A percentile compares a stretch with the other conserved stretches of the same genome.
These are phyloP conservation scores for Podospora tetraspora DNA, from an alignment of 495 filamentous ascomycete species.

Conservation along the genomic window DNA sequence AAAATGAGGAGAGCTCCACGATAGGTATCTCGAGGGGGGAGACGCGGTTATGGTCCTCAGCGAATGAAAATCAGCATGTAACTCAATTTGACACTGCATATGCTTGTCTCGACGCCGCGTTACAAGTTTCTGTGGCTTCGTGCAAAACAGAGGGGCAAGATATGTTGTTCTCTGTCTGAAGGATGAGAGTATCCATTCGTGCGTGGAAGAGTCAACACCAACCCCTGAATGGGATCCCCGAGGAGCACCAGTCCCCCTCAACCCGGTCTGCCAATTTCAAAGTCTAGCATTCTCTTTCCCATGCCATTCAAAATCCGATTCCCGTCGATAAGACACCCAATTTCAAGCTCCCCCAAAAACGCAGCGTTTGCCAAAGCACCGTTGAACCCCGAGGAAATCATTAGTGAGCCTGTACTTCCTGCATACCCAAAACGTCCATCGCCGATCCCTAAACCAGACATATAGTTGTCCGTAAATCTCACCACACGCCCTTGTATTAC, in stretches of 20 bases:
- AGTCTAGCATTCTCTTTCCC: no score
- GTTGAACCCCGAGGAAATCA: no score
- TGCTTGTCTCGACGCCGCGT: background rate
- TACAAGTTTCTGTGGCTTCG: background rate
- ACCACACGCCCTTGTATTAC: background rate
- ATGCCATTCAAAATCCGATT: no score
- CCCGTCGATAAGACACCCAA: no score
- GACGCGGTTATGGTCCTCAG: background rate
- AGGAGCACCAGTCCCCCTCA: background rate
- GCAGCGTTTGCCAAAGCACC: no score
- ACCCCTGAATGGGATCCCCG: background rate
- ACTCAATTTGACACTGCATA: background rate
- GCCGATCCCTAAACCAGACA: background rate
- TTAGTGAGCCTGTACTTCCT: background rate
- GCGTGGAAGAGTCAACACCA: background rate
- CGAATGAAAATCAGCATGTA: background rate
- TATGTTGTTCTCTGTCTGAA: no score
- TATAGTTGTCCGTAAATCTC: background rate
- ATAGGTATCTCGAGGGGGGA: background rate
- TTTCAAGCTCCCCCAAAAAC: no score
- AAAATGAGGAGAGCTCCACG: background rate
- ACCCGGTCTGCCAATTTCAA: background rate
- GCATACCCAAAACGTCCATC: background rate
- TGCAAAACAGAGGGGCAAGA: no score
- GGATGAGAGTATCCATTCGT: background rate